Evolutionary conservation across 257 asterid species (phyloP).

Genomic region (Solanum habrochaites): DNA sequence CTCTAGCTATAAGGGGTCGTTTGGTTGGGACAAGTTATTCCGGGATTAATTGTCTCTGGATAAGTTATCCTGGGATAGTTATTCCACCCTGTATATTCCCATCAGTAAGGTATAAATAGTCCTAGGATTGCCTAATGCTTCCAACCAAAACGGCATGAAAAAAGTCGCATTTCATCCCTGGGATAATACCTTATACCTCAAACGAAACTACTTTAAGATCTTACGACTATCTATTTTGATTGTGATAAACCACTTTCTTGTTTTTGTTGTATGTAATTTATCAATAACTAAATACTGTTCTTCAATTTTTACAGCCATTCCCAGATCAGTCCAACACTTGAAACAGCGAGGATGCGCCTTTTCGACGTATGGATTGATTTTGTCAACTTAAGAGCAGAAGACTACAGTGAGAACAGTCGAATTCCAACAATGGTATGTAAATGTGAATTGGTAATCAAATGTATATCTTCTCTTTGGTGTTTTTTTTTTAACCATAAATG

Average conservation of each 20-base stretch:
- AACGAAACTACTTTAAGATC: not conserved
- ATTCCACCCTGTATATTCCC: not conserved
- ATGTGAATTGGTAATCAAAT: not conserved
- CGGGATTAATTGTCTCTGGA: not conserved
- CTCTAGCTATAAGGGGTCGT: not conserved
- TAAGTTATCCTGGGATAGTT: not conserved
- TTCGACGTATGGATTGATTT: slow-evolving; percentile 84
- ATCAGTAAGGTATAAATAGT: not conserved
- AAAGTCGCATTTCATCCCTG: not conserved
- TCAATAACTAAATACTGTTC: not conserved
- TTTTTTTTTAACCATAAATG: not conserved
- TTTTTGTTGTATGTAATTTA: not conserved
- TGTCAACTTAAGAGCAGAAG: slow-evolving; percentile 91
- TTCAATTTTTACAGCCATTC: slow-evolving; percentile 51
- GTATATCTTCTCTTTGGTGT: not conserved
- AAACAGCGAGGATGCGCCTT: slow-evolving; percentile 87
- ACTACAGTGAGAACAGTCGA: slow-evolving; percentile 74
- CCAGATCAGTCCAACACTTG: slow-evolving; percentile 93
- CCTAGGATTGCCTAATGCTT: not conserved
- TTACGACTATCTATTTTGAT: not conserved
- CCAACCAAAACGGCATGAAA: not conserved
- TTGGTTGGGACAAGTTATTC: not conserved
- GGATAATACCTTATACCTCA: not conserved
- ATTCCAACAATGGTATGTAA: slow-evolving; percentile 76
- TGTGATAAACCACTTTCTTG: not conserved